phyloP scores from a whole-genome alignment of 345 rosid genomes.

The Heritiera littoralis region DNA sequence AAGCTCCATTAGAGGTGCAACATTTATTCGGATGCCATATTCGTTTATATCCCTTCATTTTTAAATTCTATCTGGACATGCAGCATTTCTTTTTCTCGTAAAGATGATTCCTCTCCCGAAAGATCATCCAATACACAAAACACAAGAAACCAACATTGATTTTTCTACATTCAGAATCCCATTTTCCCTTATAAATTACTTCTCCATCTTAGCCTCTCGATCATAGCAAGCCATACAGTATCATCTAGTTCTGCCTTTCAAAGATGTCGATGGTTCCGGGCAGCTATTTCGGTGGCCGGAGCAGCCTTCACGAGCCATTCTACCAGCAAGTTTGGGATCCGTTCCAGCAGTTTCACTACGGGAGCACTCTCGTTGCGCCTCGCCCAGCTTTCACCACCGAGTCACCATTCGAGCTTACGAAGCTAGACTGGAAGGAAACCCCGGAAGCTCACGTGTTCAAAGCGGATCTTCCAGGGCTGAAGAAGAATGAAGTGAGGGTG shows the following conservation, averaged over 20 bases:
- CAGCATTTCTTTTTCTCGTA: neutral
- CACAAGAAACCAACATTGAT: neutral
- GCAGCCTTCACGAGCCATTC: slow-evolving; percentile 11
- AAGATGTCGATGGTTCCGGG: slow-evolving; percentile 14
- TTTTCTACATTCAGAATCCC: neutral
- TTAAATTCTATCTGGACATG: neutral
- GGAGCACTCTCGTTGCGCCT: neutral
- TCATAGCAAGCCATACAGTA: neutral
- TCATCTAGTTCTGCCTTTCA: neutral
- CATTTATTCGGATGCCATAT: slow-evolving; percentile 20
- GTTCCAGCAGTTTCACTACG: neutral
- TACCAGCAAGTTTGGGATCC: slow-evolving; percentile 18
- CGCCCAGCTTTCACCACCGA: slow-evolving; percentile 12
- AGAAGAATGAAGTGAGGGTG: slow-evolving; percentile 42
- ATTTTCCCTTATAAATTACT: slow-evolving; percentile 6
- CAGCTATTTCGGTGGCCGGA: neutral
- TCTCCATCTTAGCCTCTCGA: neutral
- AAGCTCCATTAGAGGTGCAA: neutral
- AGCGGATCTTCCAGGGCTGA: slow-evolving; percentile 35
- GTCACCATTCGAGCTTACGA: neutral
- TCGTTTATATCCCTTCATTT: neutral
- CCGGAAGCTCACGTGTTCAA: slow-evolving; percentile 32
- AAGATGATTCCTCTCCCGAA: neutral
- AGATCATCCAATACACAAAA: neutral
- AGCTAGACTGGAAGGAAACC: slow-evolving; percentile 41